These are phyloP conservation scores for Phytophthora agathidicida DNA, from an alignment of 352 stramenopile genomes.

Conservation along the genomic window DNA sequence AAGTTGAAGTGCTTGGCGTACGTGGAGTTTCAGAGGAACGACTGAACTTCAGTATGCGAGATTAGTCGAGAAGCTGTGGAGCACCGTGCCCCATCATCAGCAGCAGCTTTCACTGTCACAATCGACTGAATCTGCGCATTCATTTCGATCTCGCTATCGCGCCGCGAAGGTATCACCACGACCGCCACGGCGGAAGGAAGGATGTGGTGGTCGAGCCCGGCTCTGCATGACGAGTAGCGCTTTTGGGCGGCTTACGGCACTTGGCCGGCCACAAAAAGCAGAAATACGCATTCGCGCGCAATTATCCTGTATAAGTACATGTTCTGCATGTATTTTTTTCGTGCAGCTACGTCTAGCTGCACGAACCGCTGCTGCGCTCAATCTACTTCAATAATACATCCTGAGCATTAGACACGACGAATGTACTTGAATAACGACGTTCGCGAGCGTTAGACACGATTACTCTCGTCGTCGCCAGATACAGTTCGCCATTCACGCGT, in stretches of 20 bases:
- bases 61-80: constrained; percentile 9
- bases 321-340: background rate
- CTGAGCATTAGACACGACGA: too few species aligned
- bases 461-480: constrained; percentile 1
- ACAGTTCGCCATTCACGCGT: constrained; percentile 16
- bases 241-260: constrained; percentile 1
- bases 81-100: constrained; percentile 4
- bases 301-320: background rate
- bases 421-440: too few species aligned
- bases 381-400: too few species aligned
- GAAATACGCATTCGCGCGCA: constrained; percentile 30
- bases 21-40: constrained; percentile 8
- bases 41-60: constrained; percentile 14
- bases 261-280: constrained; percentile 14
- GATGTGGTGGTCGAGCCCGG: constrained; percentile 3
- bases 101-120: too few species aligned
- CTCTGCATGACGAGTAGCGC: constrained; percentile 17
- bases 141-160: constrained; percentile 1
- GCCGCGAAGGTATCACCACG: constrained; percentile 1
- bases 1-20: background rate
- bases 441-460: constrained; percentile 29
- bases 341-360: too few species aligned
- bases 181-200: background rate
- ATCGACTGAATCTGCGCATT: background rate
- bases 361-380: too few species aligned